These are phyloP conservation scores for Tuber brumale DNA, from an alignment of 495 filamentous ascomycete species.

Conservation along the genomic window DNA sequence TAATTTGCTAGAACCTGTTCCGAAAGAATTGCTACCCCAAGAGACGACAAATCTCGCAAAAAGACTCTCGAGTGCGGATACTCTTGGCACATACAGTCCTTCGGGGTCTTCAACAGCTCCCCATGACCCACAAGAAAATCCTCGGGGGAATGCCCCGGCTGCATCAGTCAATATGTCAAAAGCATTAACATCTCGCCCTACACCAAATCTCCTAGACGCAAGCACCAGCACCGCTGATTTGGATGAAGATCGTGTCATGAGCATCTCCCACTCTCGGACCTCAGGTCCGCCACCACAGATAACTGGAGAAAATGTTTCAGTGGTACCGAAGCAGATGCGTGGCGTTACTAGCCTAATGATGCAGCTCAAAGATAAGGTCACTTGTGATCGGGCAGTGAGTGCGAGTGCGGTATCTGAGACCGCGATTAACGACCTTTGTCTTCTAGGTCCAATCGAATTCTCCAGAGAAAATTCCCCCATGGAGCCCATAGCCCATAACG, in stretches of 20 bases:
- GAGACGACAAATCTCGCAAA: background rate
- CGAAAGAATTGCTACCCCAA: background rate
- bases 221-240: background rate
- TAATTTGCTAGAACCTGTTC: background rate
- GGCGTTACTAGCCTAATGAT: background rate
- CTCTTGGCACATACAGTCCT: background rate
- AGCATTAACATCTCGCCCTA: background rate
- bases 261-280: background rate
- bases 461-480: background rate
- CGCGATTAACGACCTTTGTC: background rate
- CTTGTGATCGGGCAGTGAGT: background rate
- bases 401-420: background rate
- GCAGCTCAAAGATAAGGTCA: background rate
- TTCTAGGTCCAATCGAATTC: background rate
- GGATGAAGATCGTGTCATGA: background rate
- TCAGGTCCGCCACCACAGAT: background rate
- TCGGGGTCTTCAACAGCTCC: background rate
- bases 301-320: background rate
- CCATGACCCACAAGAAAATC: background rate
- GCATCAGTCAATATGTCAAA: background rate
- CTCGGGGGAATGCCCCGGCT: background rate
- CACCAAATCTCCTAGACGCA: background rate
- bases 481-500: background rate
- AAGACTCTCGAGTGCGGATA: background rate
- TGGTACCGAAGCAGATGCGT: background rate